Conservation (phyloP, 108 stramenopile genomes). For the Cyclostephanos invisitatus region DNA sequence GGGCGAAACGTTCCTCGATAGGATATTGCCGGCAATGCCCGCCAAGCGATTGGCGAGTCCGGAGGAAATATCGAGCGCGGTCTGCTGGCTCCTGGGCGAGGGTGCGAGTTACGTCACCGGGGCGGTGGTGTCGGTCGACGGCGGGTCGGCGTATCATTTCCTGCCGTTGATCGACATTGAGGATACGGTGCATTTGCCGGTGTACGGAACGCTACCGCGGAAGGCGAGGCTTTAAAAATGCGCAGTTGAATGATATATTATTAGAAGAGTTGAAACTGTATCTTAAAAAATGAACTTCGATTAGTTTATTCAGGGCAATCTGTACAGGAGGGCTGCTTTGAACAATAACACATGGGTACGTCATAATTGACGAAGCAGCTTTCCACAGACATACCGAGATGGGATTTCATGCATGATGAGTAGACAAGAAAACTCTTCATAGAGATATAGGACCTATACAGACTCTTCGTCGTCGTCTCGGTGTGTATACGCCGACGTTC, state of each 20-base stretch:
- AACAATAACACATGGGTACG: conserved; percentile 2
- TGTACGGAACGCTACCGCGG: conserved; percentile 64
- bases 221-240: conserved; percentile 59
- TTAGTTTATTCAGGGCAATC: no score
- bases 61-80: conserved; percentile 75
- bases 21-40: conserved; percentile 63
- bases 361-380: conserved; percentile 3
- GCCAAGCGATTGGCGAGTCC: conserved; percentile 70
- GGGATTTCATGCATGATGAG: neutral
- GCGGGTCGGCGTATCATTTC: conserved; percentile 64
- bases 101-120: conserved; percentile 80
- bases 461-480: conserved; percentile 38
- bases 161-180: conserved; percentile 77
- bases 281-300: no score
- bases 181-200: conserved; percentile 62
- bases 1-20: conserved; percentile 64
- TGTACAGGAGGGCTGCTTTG: neutral
- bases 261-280: neutral
- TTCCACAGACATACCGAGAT: conserved; percentile 3
- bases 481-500: neutral
- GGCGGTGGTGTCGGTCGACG: conserved; percentile 66
- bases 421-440: neutral
- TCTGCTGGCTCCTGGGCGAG: conserved; percentile 68
- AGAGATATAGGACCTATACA: conserved; percentile 17
- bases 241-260: no score